These are phyloP conservation scores for Penicillium malachiteum DNA, from an alignment of 495 filamentous ascomycete species.

Conservation along the genomic window DNA sequence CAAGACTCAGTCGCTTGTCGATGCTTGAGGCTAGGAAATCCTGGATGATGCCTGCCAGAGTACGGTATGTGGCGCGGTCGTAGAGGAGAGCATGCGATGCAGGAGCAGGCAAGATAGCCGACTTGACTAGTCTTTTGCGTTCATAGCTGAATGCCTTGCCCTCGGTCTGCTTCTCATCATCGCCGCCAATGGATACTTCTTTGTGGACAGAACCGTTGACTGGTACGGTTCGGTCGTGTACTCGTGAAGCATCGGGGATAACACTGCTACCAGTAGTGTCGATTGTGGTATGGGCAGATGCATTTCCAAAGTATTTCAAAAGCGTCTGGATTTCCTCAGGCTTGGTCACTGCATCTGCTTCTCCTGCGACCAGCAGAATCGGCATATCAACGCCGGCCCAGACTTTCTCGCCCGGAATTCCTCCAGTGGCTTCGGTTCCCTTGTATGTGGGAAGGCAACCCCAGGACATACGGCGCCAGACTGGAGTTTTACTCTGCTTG, in stretches of 20 bases:
- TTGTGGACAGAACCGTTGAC: constrained; percentile 21
- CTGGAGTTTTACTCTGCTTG: constrained; percentile 72
- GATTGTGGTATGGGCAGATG: constrained; percentile 15
- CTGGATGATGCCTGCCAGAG: constrained; percentile 76
- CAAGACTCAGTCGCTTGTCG: constrained; percentile 73
- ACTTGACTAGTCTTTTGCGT: constrained; percentile 58
- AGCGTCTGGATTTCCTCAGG: constrained; percentile 71
- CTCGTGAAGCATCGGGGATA: constrained; percentile 46
- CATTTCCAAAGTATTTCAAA: constrained; percentile 51
- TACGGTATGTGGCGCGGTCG: constrained; percentile 69
- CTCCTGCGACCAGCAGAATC: constrained; percentile 75
- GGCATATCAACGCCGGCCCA: constrained; percentile 75
- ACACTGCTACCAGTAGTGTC: constrained; percentile 46
- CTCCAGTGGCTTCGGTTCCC: constrained; percentile 50
- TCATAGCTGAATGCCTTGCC: constrained; percentile 8
- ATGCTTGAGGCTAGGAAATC: constrained; percentile 74
- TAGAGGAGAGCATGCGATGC: constrained; percentile 86
- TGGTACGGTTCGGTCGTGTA: constrained; percentile 26
- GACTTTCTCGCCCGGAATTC: constrained; percentile 64
- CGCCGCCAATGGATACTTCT: constrained; percentile 25
- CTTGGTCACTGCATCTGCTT: constrained; percentile 71
- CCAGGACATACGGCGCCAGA: constrained; percentile 82
- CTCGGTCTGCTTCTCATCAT: constrained; percentile 16
- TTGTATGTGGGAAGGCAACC: constrained; percentile 61
- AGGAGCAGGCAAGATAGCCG: constrained; percentile 69